phyloP scores from a whole-genome alignment of 2,329 filamentous ascomycete species.

The Nemania serpens region DNA sequence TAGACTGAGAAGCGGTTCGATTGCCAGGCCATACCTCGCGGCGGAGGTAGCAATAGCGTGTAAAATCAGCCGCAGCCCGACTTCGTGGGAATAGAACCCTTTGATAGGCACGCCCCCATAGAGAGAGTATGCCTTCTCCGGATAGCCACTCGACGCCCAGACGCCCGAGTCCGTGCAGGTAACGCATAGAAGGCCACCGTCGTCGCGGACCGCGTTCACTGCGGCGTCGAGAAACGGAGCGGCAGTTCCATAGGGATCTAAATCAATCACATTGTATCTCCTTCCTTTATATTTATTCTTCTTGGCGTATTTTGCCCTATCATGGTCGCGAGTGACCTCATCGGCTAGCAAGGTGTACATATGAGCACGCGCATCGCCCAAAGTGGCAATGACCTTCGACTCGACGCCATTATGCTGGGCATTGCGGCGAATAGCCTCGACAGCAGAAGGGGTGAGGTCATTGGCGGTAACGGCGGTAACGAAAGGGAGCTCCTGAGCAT shows the following conservation, averaged over 20 bases:
- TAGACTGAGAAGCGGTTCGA: conserved; percentile 88
- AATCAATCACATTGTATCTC: conserved; percentile 90
- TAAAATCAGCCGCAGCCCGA: conserved; percentile 82
- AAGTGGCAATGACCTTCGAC: conserved; percentile 71
- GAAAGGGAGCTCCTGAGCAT: conserved; percentile 88
- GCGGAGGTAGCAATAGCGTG: conserved; percentile 80
- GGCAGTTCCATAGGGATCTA: conserved; percentile 95
- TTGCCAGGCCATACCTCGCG: conserved; percentile 81
- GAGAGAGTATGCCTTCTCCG: conserved; percentile 91
- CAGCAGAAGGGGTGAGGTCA: conserved; percentile 79
- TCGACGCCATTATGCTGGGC: conserved; percentile 79
- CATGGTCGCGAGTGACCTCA: conserved; percentile 50
- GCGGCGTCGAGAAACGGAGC: conserved; percentile 91
- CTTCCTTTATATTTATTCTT: conserved; percentile 50
- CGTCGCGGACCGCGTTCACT: conserved; percentile 78
- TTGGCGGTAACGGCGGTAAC: conserved; percentile 84
- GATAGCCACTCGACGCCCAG: conserved; percentile 91
- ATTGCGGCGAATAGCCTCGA: conserved; percentile 81
- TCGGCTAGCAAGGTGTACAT: conserved; percentile 79
- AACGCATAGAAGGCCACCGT: conserved; percentile 89
- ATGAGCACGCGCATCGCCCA: conserved; percentile 83
- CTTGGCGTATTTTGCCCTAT: conserved; percentile 45
- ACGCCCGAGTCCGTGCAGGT: conserved; percentile 97
- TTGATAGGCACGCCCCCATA: conserved; percentile 91
- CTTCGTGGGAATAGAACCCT: conserved; percentile 85